These are phyloP conservation scores for Aspergillus fischeri DNA, from an alignment of 2,329 filamentous ascomycete genomes.

Conservation along the genomic window DNA sequence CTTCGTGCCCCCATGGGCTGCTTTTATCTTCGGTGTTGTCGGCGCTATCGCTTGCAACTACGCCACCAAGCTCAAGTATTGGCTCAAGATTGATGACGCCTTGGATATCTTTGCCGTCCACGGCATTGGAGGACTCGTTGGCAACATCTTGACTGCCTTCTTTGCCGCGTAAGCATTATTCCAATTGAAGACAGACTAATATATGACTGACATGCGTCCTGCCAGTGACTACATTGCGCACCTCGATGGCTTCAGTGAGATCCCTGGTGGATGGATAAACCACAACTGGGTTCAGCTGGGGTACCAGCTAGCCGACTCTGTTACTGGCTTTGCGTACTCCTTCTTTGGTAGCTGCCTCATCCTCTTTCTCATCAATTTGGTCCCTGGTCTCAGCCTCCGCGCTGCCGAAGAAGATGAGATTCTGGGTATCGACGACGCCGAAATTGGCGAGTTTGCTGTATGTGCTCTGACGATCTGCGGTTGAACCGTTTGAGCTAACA, in stretches of 20 bases:
- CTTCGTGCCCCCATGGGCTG: constrained; percentile 79
- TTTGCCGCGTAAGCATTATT: constrained; percentile 63
- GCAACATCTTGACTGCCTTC: constrained; percentile 74
- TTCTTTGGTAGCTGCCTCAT: constrained; percentile 75
- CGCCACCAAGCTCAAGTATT: constrained; percentile 85
- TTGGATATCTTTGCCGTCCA: constrained; percentile 87
- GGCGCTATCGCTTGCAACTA: constrained; percentile 81
- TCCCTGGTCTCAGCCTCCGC: constrained; percentile 72
- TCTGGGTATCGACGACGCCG: constrained; percentile 79
- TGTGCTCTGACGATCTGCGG: constrained; percentile 23
- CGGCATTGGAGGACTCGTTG: constrained; percentile 70
- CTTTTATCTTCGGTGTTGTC: constrained; percentile 71
- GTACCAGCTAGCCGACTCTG: constrained; percentile 78
- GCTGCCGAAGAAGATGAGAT: constrained; percentile 74
- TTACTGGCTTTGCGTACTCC: constrained; percentile 71
- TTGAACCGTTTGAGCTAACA: constrained; percentile 2
- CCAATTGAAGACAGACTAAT: no score
- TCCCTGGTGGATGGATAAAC: constrained; percentile 77
- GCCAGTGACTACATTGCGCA: constrained; percentile 70
- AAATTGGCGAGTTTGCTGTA: constrained; percentile 88
- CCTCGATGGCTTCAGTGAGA: constrained; percentile 66
- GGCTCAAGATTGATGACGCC: constrained; percentile 75
- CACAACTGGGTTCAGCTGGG: constrained; percentile 77
- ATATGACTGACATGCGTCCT: constrained; percentile 9
- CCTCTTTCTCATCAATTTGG: constrained; percentile 72